Base-by-base conservation (phyloP, 2,329 filamentous ascomycete species). In the Byssothecium circinans region DNA sequence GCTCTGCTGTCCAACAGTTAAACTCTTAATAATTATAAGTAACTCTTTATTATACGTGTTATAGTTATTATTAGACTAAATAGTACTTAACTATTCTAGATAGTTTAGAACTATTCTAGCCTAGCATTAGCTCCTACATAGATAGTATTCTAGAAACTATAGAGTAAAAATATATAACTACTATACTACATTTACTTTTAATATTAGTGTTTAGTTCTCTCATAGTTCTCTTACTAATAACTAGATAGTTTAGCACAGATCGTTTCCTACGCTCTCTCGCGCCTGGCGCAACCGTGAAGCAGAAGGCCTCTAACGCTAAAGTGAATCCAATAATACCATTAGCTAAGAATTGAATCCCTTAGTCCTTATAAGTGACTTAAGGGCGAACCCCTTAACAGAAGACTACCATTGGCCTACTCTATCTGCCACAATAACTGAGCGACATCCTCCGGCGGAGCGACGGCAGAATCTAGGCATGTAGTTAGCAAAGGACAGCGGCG, bases 381-480 rank as follows among this genome's bases (percentile, higher is more conserved):
- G 45, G 37, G 43, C 40, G 48, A 43, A 33, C 43, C 38, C 48
- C 48, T 47, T 41, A 15, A 51, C 29, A 47, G 48, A 47, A 51
- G 44, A 51, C 38, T 14, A 44, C 48, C 48, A 51, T 47, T 35
- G 44, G 35, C 40, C 37, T 33, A 50, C 42, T 49, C 47, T 50
- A 47, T 51, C 48, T 51, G 39, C 43, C 37, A 51, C 39, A 51
- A 43, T 14, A 51, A 25, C 43, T 51, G n/a, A 51, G 47, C 43
- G 43, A 50, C 47, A 50, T 36, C 47, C 43, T 50, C 43, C 32
- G 47, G 47, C 47, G 43, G 42, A 50, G 48, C 38, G 33, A 50
- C 48, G 48, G 48, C 43, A 50, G 48, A 50, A 17, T 43, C 27
- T 34, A 47, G 33, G 39, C 43, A 50, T 50, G 43, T 50, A 43